A percentile compares a stretch with the other conserved stretches of the same genome.
Evolutionary conservation across 345 rosid species (phyloP).

Genomic region (Raphanus sativus): DNA sequence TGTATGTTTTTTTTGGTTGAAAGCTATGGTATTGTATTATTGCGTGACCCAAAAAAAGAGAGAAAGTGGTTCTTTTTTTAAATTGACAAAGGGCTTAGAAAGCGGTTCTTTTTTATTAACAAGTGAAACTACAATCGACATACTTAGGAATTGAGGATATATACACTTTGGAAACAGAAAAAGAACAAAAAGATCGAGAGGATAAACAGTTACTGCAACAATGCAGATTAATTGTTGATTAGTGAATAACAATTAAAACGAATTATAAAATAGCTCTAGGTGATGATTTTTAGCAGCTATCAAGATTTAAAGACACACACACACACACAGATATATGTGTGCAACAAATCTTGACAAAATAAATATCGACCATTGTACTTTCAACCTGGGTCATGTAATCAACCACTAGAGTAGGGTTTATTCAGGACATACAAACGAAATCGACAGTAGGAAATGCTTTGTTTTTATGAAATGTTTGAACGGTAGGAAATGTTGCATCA

Average conservation of each 20-base stretch:
- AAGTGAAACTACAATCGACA: background rate
- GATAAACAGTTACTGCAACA: background rate
- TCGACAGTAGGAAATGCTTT: background rate
- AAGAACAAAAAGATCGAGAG: background rate
- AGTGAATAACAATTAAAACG: background rate
- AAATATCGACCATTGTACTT: background rate
- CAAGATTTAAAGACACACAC: too few species aligned
- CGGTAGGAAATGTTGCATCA: background rate
- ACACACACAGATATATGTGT: background rate
- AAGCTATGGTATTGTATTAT: background rate
- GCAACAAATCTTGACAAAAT: background rate
- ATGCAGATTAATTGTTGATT: background rate
- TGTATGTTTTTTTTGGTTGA: background rate
- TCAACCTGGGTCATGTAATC: background rate
- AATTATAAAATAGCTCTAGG: background rate
- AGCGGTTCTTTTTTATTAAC: background rate
- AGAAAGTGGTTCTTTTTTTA: background rate
- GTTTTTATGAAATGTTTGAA: background rate
- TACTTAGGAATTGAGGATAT: background rate
- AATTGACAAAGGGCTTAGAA: background rate
- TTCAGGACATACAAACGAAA: background rate
- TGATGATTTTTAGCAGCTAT: background rate
- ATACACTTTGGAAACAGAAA: background rate
- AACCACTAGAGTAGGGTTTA: background rate
- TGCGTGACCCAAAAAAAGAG: conserved; percentile 5